phyloP scores from a whole-genome alignment of 2,329 filamentous ascomycete species.

The Aspergillus brasiliensis region DNA sequence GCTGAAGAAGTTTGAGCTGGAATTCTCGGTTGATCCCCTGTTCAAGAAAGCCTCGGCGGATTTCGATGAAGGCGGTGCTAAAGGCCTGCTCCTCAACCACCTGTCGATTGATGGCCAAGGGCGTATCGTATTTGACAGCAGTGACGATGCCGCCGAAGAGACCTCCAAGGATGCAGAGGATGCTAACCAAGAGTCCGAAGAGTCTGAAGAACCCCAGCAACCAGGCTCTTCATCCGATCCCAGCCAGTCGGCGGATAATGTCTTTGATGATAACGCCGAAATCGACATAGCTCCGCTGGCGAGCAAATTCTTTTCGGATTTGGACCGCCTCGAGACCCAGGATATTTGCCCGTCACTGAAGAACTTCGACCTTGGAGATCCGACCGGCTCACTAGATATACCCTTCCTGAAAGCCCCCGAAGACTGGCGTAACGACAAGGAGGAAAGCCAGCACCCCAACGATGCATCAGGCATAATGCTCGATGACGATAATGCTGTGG shows the following conservation, averaged over 20 bases:
- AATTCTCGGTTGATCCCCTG: conserved; percentile 94
- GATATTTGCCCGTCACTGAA: conserved; percentile 96
- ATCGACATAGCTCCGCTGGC: conserved; percentile 78
- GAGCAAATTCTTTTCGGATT: conserved; percentile 80
- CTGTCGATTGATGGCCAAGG: conserved; percentile 92
- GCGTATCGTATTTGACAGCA: conserved; percentile 97
- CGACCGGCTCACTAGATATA: conserved; percentile 81
- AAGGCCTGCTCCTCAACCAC: conserved; percentile 91
- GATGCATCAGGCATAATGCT: conserved; percentile 80
- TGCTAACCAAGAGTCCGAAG: conserved; percentile 35
- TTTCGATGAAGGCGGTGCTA: conserved; percentile 96
- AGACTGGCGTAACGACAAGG: conserved; percentile 74
- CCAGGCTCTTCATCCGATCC: conserved; percentile 30
- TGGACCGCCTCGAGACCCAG: conserved; percentile 74
- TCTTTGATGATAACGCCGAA: conserved; percentile 60
- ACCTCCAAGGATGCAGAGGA: conserved; percentile 42
- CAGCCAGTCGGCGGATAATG: conserved; percentile 38
- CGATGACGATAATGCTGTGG: conserved; percentile 80
- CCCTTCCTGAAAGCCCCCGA: conserved; percentile 89
- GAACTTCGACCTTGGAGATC: conserved; percentile 86
- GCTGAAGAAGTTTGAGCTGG: conserved; percentile 95
- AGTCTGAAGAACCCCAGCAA: conserved; percentile 49
- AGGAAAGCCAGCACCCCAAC: conserved; percentile 55
- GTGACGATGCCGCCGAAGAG: conserved; percentile 72
- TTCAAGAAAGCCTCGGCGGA: conserved; percentile 99